Base-by-base conservation (phyloP, 2,329 filamentous ascomycete genomes). In the Amauroascus niger region DNA sequence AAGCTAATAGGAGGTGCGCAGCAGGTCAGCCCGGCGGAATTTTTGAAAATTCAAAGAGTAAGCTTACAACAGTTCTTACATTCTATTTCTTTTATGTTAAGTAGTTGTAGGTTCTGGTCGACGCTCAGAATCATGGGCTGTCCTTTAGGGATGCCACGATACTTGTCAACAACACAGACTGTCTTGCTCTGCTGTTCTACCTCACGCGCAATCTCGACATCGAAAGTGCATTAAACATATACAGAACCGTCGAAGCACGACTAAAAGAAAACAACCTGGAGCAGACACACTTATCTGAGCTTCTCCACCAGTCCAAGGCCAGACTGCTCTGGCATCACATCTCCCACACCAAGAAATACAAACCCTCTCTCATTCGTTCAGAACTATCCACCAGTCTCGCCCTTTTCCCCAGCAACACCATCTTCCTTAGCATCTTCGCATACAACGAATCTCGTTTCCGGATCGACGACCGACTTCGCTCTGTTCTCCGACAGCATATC, bases 391-490 rank as follows among this genome's bases (percentile, higher is more conserved):
- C 74, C 1, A 86, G 84, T 57, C 73, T 93, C 20, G 61, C 62
- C 0, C 65, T 71, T 6, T 95, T 89, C 65, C 88, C 89, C 0
- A 74, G 75, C 47, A 96, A 95, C 69, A 86, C 82, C 1, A 75
- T 88, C 5, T 84, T 96, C 57, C 76, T 94, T 1, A 74, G 79
- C 1, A 71, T 93, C 0, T 85, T 85, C 58, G 78, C 82, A n/a
- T 86, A 83, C 74, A 83, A 87, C 57, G 84, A 91, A 64, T 76
- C 81, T 1, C 80, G 83, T 6, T 80, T 88, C 41, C 79, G 83
- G 22, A 77, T 93, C 52, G 80, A 88, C 57, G 87, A 94, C 60
- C 84, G 87, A 16, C 80, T 94, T 18, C 81, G 86, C n/a, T 74
- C 78, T 5, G 69, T 87, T 7, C 71, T 90, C 9, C 69, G 76